These are phyloP conservation scores for Mitragyna speciosa DNA, from an alignment of 257 asterid species.

Conservation along the genomic window DNA sequence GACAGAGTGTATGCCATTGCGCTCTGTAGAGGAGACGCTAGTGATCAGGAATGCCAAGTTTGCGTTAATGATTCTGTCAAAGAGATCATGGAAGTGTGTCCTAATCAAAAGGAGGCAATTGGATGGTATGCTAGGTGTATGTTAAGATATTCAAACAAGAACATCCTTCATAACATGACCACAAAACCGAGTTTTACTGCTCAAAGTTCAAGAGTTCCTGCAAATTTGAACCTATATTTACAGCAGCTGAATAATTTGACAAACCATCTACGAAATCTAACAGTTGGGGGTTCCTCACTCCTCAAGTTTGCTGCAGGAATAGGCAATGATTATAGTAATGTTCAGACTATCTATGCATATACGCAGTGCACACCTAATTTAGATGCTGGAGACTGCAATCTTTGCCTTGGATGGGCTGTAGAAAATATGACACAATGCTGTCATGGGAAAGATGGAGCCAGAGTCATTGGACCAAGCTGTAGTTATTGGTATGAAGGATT, in stretches of 20 bases:
- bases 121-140: conserved; percentile 18
- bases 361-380: conserved; percentile 36
- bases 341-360: not conserved
- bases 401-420: conserved; percentile 16
- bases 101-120: conserved; percentile 20
- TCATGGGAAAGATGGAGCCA: conserved; percentile 1
- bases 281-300: not conserved
- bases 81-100: conserved; percentile 10
- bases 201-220: not conserved
- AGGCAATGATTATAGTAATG: not conserved
- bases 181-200: not conserved
- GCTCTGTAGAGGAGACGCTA: conserved; percentile 36
- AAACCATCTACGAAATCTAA: not conserved
- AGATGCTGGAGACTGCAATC: conserved; percentile 1
- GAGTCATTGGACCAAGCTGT: conserved; percentile 15
- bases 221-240: not conserved
- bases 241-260: conserved; percentile 8
- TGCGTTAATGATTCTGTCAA: conserved; percentile 17
- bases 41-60: conserved; percentile 19
- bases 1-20: conserved; percentile 20
- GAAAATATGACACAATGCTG: not conserved
- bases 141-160: conserved; percentile 30
- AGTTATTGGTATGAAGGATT: conserved; percentile 3
- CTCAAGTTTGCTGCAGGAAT: conserved; percentile 20
- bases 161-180: not conserved